These are phyloP conservation scores for Candida morakotiae DNA, from an alignment of 805 yeast genomes.

Conservation along the genomic window DNA sequence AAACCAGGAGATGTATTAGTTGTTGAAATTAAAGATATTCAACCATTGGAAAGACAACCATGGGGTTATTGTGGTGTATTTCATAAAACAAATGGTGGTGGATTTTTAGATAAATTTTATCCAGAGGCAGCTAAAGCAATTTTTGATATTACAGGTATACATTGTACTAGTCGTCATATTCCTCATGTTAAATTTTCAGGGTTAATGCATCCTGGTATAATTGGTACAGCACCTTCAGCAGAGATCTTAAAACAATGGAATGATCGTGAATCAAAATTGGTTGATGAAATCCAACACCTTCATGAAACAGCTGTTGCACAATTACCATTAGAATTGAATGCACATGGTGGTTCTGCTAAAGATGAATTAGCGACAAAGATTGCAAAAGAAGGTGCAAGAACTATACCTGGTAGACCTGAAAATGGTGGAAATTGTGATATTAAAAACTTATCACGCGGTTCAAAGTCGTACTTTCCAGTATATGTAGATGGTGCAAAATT, in stretches of 20 bases:
- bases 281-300: conserved; percentile 25
- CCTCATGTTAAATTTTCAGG: conserved; percentile 50
- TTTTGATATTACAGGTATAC: conserved; percentile 49
- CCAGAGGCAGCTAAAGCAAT: conserved; percentile 51
- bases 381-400: conserved; percentile 45
- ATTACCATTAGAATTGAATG: conserved; percentile 31
- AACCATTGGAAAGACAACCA: conserved; percentile 48
- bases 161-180: conserved; percentile 46
- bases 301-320: conserved; percentile 38
- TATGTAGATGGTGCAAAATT: conserved; percentile 45
- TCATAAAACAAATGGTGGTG: conserved; percentile 48
- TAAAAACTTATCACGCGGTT: conserved; percentile 46
- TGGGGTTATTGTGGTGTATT: conserved; percentile 53
- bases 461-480: conserved; percentile 46
- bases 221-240: conserved; percentile 48
- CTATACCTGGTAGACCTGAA: conserved; percentile 52
- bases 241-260: conserved; percentile 44
- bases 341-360: conserved; percentile 39
- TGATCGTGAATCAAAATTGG: conserved; percentile 35
- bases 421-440: conserved; percentile 54
- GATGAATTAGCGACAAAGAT: conserved; percentile 23
- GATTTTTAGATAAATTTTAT: conserved; percentile 44
- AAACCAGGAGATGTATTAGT: conserved; percentile 47
- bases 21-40: conserved; percentile 49
- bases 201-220: conserved; percentile 47